phyloP scores from a whole-genome alignment of 495 filamentous ascomycete species.

The Chaetomium fimeti region DNA sequence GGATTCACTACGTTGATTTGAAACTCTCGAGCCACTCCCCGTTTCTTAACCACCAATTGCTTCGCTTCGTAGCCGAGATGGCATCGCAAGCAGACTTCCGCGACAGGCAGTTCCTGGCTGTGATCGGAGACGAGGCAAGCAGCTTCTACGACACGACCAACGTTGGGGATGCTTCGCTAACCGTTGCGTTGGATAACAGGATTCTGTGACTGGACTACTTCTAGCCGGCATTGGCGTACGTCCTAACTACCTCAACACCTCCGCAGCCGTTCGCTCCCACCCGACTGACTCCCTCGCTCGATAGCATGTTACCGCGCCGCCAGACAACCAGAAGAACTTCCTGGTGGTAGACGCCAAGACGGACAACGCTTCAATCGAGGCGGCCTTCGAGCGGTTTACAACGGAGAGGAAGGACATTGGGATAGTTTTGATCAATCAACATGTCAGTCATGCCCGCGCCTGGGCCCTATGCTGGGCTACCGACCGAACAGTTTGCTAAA shows the following conservation, averaged over 20 bases:
- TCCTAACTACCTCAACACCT: background rate
- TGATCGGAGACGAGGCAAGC: slow-evolving; percentile 93
- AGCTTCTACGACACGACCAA: background rate
- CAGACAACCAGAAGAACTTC: slow-evolving; percentile 93
- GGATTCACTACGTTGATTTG: background rate
- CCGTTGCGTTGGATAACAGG: slow-evolving; percentile 47
- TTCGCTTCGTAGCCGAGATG: slow-evolving; percentile 35
- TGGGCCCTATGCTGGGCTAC: background rate
- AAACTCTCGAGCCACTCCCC: background rate
- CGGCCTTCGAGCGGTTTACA: slow-evolving; percentile 86
- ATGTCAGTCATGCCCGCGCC: slow-evolving; percentile 57
- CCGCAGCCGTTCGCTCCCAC: background rate
- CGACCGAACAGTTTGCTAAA: background rate
- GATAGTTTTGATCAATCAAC: slow-evolving; percentile 95
- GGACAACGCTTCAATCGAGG: slow-evolving; percentile 81
- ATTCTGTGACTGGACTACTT: slow-evolving; percentile 91
- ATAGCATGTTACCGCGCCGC: slow-evolving; percentile 51
- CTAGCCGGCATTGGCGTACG: slow-evolving; percentile 93
- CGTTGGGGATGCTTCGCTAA: slow-evolving; percentile 9
- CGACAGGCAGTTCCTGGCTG: slow-evolving; percentile 92
- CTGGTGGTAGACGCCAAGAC: slow-evolving; percentile 94
- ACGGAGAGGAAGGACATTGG: slow-evolving; percentile 91
- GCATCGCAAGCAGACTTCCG: slow-evolving; percentile 65
- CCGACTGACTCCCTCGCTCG: slow-evolving; percentile 10
- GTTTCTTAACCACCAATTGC: background rate